Evolutionary conservation across 202 grass and related monocot species (phyloP).

Genomic region (Zoysia matrella): DNA sequence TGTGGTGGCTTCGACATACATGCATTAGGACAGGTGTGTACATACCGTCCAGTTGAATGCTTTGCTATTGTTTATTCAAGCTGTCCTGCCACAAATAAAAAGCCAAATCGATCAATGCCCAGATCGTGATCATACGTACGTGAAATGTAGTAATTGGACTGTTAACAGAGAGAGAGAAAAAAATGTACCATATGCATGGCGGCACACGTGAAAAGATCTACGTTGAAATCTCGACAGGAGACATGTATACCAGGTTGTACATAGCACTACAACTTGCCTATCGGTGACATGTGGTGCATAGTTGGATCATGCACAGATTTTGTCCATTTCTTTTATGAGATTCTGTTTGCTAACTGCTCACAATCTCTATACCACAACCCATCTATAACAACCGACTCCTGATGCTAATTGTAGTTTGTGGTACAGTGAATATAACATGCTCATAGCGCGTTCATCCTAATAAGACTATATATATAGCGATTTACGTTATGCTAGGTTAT

Average conservation of each 20-base stretch:
- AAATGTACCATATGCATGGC: conserved; percentile 4
- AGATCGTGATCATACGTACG: conserved; percentile 10
- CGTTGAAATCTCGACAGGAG: conserved; percentile 39
- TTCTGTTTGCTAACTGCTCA: conserved; percentile 45
- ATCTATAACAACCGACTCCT: too few relatives aligned
- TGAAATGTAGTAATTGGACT: not conserved
- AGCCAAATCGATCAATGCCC: not conserved
- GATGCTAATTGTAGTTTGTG: too few relatives aligned
- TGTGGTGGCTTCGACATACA: conserved; percentile 22
- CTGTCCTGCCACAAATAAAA: conserved; percentile 30
- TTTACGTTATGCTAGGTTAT: conserved; percentile 3
- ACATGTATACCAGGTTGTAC: conserved; percentile 35
- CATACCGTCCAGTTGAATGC: conserved; percentile 1
- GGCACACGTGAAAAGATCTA: conserved; percentile 21
- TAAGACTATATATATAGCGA: too few relatives aligned
- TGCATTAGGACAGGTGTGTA: conserved; percentile 22
- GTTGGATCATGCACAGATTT: conserved; percentile 52
- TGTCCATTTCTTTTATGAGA: not conserved
- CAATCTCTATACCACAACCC: not conserved
- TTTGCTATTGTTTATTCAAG: conserved; percentile 29
- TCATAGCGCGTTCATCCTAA: conserved; percentile 15
- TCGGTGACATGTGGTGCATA: conserved; percentile 39
- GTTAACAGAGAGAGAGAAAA: not conserved
- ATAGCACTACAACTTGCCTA: conserved; percentile 43
- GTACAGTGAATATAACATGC: not conserved